A percentile compares a stretch with the other conserved stretches of the same genome.
Evolutionary conservation across 2,329 filamentous ascomycete genomes (phyloP).

Genomic region (Drechslera avenae): DNA sequence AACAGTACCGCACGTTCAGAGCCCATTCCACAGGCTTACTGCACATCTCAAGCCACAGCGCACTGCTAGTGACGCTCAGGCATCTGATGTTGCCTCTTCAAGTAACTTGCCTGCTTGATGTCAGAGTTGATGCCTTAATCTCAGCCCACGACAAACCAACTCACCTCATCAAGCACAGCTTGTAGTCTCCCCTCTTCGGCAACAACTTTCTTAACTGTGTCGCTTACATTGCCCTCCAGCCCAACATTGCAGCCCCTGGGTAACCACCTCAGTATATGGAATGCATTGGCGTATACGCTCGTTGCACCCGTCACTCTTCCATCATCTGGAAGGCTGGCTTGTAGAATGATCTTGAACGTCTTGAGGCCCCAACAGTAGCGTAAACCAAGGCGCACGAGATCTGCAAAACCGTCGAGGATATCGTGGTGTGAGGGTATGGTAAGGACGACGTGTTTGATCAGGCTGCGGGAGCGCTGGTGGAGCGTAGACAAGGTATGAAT

Average conservation of each 20-base stretch:
- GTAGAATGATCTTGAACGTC: slow-evolving; percentile 50
- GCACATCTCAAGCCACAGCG: neutral
- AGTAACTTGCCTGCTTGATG: slow-evolving; percentile 32
- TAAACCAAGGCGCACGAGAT: slow-evolving; percentile 52
- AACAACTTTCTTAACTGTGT: slow-evolving; percentile 50
- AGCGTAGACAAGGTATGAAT: slow-evolving; percentile 47
- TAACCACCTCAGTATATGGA: slow-evolving; percentile 55
- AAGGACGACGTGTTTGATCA: slow-evolving; percentile 52
- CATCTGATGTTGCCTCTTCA: slow-evolving; percentile 48
- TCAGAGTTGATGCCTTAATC: neutral
- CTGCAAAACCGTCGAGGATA: slow-evolving; percentile 54
- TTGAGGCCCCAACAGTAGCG: slow-evolving; percentile 55
- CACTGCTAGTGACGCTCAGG: slow-evolving; percentile 34
- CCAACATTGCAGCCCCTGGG: slow-evolving; percentile 50
- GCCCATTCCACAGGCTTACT: neutral
- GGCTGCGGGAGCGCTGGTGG: slow-evolving; percentile 51
- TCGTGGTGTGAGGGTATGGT: slow-evolving; percentile 55
- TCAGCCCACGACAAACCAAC: slow-evolving; percentile 5
- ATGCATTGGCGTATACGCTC: slow-evolving; percentile 54
- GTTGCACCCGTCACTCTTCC: slow-evolving; percentile 39
- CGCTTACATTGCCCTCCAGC: slow-evolving; percentile 48
- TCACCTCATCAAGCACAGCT: slow-evolving; percentile 50
- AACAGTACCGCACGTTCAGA: too few relatives aligned
- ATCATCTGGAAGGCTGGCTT: slow-evolving; percentile 39
- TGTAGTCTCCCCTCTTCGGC: slow-evolving; percentile 50